A percentile compares a stretch with the other conserved stretches of the same genome.
These are phyloP conservation scores for Podospora tetraspora DNA, from an alignment of 495 filamentous ascomycete species.

Conservation along the genomic window DNA sequence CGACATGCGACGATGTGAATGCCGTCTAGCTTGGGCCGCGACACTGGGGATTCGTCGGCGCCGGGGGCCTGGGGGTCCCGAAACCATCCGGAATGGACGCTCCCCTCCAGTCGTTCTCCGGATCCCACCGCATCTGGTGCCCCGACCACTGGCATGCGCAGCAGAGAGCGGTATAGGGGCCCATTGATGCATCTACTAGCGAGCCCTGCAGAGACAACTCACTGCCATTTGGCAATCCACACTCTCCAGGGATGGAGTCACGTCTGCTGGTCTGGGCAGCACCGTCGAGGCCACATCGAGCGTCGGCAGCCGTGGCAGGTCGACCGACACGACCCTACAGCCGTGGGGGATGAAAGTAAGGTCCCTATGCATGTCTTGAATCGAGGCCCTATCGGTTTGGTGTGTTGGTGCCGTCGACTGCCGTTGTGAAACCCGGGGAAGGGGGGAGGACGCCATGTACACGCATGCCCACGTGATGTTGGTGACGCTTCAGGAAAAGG, in stretches of 20 bases:
- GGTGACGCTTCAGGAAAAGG: background rate
- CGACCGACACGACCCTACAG: conserved; percentile 3
- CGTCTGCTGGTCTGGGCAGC: background rate
- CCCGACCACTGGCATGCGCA: conserved; percentile 8
- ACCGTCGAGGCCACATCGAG: background rate
- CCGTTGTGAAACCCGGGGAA: conserved; percentile 2
- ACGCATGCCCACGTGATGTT: background rate
- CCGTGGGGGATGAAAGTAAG: conserved; percentile 6
- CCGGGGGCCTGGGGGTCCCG: conserved; percentile 2
- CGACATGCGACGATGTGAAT: background rate
- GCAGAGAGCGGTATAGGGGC: background rate
- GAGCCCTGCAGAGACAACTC: conserved; percentile 11
- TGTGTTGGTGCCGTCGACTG: conserved; percentile 7
- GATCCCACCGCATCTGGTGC: background rate
- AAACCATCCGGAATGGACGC: background rate
- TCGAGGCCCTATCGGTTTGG: conserved; percentile 6
- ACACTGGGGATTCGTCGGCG: conserved; percentile 11
- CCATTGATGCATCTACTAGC: conserved; percentile 10
- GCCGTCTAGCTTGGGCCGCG: conserved; percentile 11
- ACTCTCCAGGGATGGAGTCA: background rate
- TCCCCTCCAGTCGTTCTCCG: conserved; percentile 4
- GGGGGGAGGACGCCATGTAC: background rate
- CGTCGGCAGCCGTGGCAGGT: background rate
- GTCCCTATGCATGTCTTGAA: conserved; percentile 12
- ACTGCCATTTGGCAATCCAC: conserved; percentile 15